Conservation (phyloP, 1,284 basidiomycete species). For the Takashimella koratensis region DNA sequence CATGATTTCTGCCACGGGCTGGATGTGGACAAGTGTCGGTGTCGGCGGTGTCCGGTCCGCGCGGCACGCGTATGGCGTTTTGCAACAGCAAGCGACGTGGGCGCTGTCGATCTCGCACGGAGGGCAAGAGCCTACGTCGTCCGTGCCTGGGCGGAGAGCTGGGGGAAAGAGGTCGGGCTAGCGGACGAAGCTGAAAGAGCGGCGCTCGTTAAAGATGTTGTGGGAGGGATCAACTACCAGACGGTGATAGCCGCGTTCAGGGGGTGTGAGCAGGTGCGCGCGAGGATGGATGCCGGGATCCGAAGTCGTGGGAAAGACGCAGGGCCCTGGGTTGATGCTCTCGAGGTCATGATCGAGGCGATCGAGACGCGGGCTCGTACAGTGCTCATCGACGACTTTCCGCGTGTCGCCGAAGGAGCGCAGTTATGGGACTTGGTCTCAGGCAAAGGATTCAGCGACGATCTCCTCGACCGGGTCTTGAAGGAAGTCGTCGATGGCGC, state of each 20-base stretch:
- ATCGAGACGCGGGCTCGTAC: conserved; percentile 62
- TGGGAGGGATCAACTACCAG: conserved; percentile 60
- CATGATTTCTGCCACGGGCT: conserved; percentile 85
- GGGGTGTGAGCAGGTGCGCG: conserved; percentile 24
- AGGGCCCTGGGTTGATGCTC: conserved; percentile 64
- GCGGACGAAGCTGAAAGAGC: conserved; percentile 66
- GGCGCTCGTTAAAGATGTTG: conserved; percentile 64
- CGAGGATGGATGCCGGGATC: conserved; percentile 32
- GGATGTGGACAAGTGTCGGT: conserved; percentile 72
- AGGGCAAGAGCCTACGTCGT: conserved; percentile 70
- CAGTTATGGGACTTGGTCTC: conserved; percentile 72
- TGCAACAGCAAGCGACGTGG: conserved; percentile 66
- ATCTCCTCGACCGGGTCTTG: conserved; percentile 68
- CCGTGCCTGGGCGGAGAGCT: conserved; percentile 75
- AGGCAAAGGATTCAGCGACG: conserved; percentile 63
- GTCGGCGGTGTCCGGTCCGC: conserved; percentile 71
- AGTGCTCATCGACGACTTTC: conserved; percentile 57
- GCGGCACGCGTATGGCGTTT: conserved; percentile 78
- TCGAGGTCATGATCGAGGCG: conserved; percentile 61
- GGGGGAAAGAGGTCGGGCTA: conserved; percentile 75
- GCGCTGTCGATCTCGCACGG: conserved; percentile 64
- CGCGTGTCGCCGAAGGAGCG: conserved; percentile 60
- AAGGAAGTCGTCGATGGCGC: conserved; percentile 58
- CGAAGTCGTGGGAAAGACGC: conserved; percentile 44
- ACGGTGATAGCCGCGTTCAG: conserved; percentile 61